Evolutionary conservation across 2,329 filamentous ascomycete genomes (phyloP), one percentile per base, ranked within the genome.

Genomic region (Aspergillus vadensis): DNA sequence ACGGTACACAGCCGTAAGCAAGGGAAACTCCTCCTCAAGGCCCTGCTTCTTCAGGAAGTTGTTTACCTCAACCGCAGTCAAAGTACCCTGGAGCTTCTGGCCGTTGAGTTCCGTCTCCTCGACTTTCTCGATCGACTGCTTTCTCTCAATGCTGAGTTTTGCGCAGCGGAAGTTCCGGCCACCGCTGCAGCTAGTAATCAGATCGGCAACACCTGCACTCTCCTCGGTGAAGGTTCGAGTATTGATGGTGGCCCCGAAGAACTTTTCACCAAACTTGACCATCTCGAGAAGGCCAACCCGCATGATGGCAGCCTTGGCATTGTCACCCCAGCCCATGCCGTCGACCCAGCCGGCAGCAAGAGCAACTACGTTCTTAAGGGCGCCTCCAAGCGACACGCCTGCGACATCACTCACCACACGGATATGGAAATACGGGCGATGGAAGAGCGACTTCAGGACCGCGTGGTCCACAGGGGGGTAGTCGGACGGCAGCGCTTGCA

Each of bases 281-380:
- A 97, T 97, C 80, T 99, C 95, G 69, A 97, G 84, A 49, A 99
- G 86, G 7, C 95, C 95, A 19, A 98, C 90, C 44, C 95, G 91
- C 92, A 99, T 98, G 62, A 99, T 89, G 49, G 95, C 95, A n/a
- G 95, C 92, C 81, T 99, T 98, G 67, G 94, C 94, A 69, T 98
- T 99, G 81, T 98, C 93, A 72, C 95, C 95, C 94, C 95, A 99
- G 66, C 94, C 94, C 63, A 94, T 86, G 38, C 95, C 95, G 66
- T 97, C 92, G 48, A 98, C 92, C 77, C 96, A 99, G 60, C 95
- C 95, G 32, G 95, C 93, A 5, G 92, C 94, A 17, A 99, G 82
- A 5, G 95, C 95, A 58, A 99, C 91, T 66, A 99, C 89, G 81
- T 99, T 99, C 84, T 99, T 99, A 68, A 99, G 82, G 0, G 95